Evolutionary conservation across 257 asterid genomes (phyloP).

Genomic region (Solanum sitiens): DNA sequence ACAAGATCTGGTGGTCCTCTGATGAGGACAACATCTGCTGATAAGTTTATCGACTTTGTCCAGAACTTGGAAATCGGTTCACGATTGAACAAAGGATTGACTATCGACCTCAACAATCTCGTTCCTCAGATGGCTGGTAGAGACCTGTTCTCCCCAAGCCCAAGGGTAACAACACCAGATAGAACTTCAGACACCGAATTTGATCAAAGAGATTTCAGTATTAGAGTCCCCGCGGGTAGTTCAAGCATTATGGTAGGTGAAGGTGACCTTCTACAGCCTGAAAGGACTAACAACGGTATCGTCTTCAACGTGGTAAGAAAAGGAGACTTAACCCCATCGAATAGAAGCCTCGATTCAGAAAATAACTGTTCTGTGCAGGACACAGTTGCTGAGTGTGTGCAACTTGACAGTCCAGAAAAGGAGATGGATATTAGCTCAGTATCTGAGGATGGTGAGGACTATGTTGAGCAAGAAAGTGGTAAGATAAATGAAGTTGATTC

Average conservation of each 20-base stretch:
- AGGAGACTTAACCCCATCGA: slow-evolving; percentile 49
- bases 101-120: slow-evolving; percentile 6
- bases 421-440: slow-evolving; percentile 48
- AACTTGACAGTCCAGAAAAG: slow-evolving; percentile 41
- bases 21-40: slow-evolving; percentile 78
- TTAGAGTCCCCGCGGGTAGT: slow-evolving; percentile 4
- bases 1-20: slow-evolving; percentile 76
- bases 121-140: slow-evolving; percentile 5
- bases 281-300: slow-evolving; percentile 47
- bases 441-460: slow-evolving; percentile 37
- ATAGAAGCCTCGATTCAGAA: slow-evolving; percentile 37
- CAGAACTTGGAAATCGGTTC: slow-evolving; percentile 42
- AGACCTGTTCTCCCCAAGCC: slow-evolving; percentile 6
- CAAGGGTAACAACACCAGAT: slow-evolving; percentile 30
- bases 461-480: slow-evolving; percentile 6
- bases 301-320: slow-evolving; percentile 62
- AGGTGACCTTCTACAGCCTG: slow-evolving; percentile 67
- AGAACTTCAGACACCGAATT: slow-evolving; percentile 29
- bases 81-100: slow-evolving; percentile 9
- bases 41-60: slow-evolving; percentile 50
- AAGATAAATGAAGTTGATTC: slow-evolving; percentile 4
- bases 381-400: slow-evolving; percentile 46
- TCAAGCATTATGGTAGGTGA: slow-evolving; percentile 55
- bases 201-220: slow-evolving; percentile 25
- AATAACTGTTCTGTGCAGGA: slow-evolving; percentile 20